Evolutionary conservation across 345 rosid genomes (phyloP).

Genomic region (Limnanthes douglasii): DNA sequence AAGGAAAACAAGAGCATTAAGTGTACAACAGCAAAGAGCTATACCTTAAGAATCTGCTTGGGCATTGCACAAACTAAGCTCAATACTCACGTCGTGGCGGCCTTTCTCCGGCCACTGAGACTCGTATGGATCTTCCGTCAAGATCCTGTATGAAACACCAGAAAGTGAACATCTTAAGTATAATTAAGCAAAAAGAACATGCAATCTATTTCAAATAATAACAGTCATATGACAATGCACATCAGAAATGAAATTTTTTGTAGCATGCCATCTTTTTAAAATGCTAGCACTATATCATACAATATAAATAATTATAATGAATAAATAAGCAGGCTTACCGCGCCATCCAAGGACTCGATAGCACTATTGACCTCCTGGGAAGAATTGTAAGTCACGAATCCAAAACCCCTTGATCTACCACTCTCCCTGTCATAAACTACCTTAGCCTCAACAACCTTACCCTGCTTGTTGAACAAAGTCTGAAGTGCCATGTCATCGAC

Average conservation of each 20-base stretch:
- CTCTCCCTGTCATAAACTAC: slow-evolving; percentile 89
- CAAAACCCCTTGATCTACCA: slow-evolving; percentile 95
- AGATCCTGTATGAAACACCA: slow-evolving; percentile 49
- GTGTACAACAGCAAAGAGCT: background rate
- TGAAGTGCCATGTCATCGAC: slow-evolving; percentile 83
- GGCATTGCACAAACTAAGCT: slow-evolving; percentile 5
- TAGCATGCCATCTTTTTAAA: background rate
- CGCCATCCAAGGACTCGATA: slow-evolving; percentile 57
- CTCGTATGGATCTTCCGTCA: slow-evolving; percentile 86
- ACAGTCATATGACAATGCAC: too few relatives aligned
- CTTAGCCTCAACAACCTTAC: slow-evolving; percentile 79
- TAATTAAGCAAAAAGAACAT: background rate
- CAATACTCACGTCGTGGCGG: slow-evolving; percentile 79
- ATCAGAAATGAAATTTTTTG: background rate
- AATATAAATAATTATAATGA: background rate
- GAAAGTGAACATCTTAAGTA: too few relatives aligned
- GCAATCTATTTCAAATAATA: background rate
- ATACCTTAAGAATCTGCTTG: background rate
- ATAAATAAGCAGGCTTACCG: slow-evolving; percentile 69
- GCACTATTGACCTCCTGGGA: slow-evolving; percentile 68
- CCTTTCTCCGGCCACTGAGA: slow-evolving; percentile 67
- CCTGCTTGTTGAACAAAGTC: slow-evolving; percentile 70
- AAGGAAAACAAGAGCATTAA: slow-evolving; percentile 7
- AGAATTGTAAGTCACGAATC: slow-evolving; percentile 77
- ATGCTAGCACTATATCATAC: background rate